Evolutionary conservation across 1,284 basidiomycete species (phyloP), one percentile per base, ranked within the genome.

Genomic region (Cutaneotrichosporon mucoides): DNA sequence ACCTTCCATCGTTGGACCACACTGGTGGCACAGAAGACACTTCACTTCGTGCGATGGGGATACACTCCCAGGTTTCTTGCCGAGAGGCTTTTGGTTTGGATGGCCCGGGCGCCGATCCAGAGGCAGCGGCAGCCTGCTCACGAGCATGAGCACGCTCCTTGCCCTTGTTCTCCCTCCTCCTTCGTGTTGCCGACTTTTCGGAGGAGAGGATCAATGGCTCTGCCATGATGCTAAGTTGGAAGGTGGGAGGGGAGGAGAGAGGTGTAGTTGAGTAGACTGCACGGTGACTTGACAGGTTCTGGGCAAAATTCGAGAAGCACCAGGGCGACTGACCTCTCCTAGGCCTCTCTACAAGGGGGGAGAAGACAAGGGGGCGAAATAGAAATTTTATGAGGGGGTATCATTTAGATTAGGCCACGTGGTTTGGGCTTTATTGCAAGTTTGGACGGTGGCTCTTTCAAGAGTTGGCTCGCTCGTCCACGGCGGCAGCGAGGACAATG

Each of bases 1-100:
- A 92, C 91, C 85, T 86, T 77, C 89, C 89, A 76, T 95, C 91
- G 72, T 83, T 87, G 37, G 90, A 90, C 77, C 92, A 92, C 59
- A 92, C 79, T 44, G 89, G 86, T 7, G 88, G 83, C 49, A 84
- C 82, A 57, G 80, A 82, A 63, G 84, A 88, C 35, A 85, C 82
- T 61, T 84, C 83, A 36, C 85, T 83, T 73, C 90, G 87, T 42
- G 88, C 86, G 55, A 94, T 64, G 37, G 75, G 70, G 13, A 74
- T 66, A 55, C 66, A 67, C 43, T 73, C 68, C 76, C 75, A 77
- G 12, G 53, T 47, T 57, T 57, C 61, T 24, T 52, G 46, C 57
- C 24, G 2, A 24, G 24, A 24, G 24, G 24, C 24, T 24, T 47
- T 62, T 15, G 56, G 46, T 59, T 53, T 61, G 16, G 56, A 57